phyloP scores from a whole-genome alignment of 345 rosid species.

The Murraya paniculata region DNA sequence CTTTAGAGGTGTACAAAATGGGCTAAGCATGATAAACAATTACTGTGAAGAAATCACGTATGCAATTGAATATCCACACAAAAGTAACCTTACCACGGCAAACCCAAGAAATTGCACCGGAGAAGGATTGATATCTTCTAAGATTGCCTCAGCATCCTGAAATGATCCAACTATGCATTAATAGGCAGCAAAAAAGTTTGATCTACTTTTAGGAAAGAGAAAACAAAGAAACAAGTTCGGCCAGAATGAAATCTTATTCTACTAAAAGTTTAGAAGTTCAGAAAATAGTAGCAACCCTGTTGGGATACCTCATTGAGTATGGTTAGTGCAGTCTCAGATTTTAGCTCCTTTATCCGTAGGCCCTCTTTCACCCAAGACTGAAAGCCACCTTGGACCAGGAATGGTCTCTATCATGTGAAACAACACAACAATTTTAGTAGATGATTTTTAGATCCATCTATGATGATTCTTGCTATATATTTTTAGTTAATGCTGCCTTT shows the following conservation, averaged over 20 bases:
- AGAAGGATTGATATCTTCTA: slow-evolving; percentile 74
- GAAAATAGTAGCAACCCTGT: neutral
- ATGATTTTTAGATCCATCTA: neutral
- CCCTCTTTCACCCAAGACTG: slow-evolving; percentile 78
- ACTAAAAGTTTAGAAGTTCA: neutral
- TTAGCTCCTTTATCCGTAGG: slow-evolving; percentile 74
- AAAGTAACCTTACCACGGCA: slow-evolving; percentile 60
- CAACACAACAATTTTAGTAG: slow-evolving; percentile 17
- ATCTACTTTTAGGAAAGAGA: neutral
- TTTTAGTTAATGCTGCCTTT: neutral
- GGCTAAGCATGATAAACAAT: neutral
- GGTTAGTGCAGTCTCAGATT: slow-evolving; percentile 70
- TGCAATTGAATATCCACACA: neutral
- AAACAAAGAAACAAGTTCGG: neutral
- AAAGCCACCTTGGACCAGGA: slow-evolving; percentile 82
- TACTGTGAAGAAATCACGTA: neutral
- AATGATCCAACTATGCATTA: slow-evolving; percentile 14
- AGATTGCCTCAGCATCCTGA: slow-evolving; percentile 94
- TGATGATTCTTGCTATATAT: neutral
- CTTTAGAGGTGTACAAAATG: neutral
- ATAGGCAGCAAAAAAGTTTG: neutral
- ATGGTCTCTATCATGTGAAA: slow-evolving; percentile 57
- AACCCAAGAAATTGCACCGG: slow-evolving; percentile 65
- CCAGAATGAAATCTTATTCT: neutral
- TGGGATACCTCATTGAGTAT: slow-evolving; percentile 75